Base-by-base conservation (phyloP, 2,329 filamentous ascomycete genomes). In the Stylonectria norvegica region DNA sequence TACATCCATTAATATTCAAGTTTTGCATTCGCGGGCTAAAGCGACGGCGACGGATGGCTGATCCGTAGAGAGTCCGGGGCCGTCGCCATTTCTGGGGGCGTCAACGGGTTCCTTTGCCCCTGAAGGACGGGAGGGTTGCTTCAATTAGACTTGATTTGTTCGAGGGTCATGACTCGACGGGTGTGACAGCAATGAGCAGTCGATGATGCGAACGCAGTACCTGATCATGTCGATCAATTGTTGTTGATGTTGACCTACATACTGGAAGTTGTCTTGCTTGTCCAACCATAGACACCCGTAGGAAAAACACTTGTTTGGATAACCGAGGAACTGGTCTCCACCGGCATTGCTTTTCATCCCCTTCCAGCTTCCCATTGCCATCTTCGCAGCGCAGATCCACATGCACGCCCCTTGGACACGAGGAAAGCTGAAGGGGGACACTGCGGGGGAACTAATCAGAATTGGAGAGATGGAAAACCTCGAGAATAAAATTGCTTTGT, bases 11-110 rank as follows among this genome's bases (percentile, higher is more conserved):
- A 30, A 19, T 38, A 33, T 45, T 38, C 15, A 42, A 41, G 28
- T 48, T 53, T 48, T 38, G 23, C 31, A 36, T 46, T 44, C 49
- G 53, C 48, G n/a, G 44, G 49, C 47, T 55, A 37, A 40, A 43
- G 37, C 41, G 38, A 27, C 47, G 27, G 19, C 23, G 38, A 29
- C 15, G 10, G 22, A 43, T 20, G 16, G 25, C 40, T 46, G 38
- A 40, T 41, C 33, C 33, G 38, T 52, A 42, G 31, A 32, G 37
- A 40, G 34, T 38, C 41, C 40, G 48, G 52, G 34, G 34, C 29
- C 40, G 28, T 17, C 33, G 32, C 18, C 30, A 37, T n/a, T n/a
- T n/a, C n/a, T n/a, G n/a, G n/a, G n/a, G n/a, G n/a, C n/a, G n/a
- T n/a, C n/a, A n/a, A n/a, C n/a, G n/a, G n/a, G n/a, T n/a, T n/a